These are phyloP conservation scores for Fagus sylvatica DNA, from an alignment of 306 rosid species.

Conservation along the genomic window DNA sequence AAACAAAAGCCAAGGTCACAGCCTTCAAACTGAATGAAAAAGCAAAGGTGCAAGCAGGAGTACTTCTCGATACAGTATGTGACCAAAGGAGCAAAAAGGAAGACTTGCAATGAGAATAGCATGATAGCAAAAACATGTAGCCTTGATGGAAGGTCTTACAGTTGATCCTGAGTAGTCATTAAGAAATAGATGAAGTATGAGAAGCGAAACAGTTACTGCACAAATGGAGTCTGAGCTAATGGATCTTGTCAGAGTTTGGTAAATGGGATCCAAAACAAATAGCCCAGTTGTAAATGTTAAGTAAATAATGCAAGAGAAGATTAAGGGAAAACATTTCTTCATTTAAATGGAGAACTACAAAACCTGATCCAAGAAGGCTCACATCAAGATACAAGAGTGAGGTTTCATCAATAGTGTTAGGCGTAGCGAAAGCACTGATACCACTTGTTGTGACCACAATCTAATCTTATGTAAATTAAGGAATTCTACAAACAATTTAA, in stretches of 20 bases:
- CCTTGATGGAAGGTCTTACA: slow-evolving; percentile 71
- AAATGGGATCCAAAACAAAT: slow-evolving; percentile 82
- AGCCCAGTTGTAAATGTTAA: slow-evolving; percentile 68
- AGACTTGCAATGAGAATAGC: slow-evolving; percentile 86
- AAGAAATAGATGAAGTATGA: slow-evolving; percentile 76
- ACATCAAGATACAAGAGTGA: slow-evolving; percentile 64
- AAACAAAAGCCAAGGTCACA: slow-evolving; percentile 59
- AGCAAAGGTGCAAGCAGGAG: slow-evolving; percentile 66
- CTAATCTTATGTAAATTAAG: too few relatives aligned
- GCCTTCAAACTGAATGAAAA: slow-evolving; percentile 62
- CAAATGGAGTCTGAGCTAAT: slow-evolving; percentile 90
- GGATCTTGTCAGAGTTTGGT: slow-evolving; percentile 88
- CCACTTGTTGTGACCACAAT: too few relatives aligned
- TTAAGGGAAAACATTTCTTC: slow-evolving; percentile 74
- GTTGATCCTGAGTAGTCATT: slow-evolving; percentile 92
- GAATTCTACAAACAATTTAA: too few relatives aligned
- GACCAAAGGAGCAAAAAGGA: slow-evolving; percentile 87
- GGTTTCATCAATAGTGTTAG: slow-evolving; percentile 48
- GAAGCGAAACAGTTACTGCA: slow-evolving; percentile 66
- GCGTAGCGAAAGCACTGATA: too few relatives aligned
- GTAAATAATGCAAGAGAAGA: slow-evolving; percentile 65
- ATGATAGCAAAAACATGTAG: slow-evolving; percentile 74
- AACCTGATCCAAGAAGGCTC: slow-evolving; percentile 75
- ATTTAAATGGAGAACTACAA: slow-evolving; percentile 63
- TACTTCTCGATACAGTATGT: slow-evolving; percentile 71